Conservation (phyloP, 306 rosid species). For the Fragaria ananassa region DNA sequence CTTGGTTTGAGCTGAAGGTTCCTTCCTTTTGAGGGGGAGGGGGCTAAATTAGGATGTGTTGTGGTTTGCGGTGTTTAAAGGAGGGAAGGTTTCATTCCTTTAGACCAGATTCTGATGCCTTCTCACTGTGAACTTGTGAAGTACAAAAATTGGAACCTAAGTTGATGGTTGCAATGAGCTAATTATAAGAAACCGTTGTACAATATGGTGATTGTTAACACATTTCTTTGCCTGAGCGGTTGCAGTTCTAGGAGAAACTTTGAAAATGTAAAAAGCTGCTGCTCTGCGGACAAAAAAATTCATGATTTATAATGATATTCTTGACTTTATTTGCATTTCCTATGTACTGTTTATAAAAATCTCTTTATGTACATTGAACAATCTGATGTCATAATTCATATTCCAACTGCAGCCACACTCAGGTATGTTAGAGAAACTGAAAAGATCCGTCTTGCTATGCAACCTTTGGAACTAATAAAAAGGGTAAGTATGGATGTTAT, state of each 20-base stretch:
- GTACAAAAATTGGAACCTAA: background rate
- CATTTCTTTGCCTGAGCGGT: background rate
- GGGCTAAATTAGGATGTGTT: slow-evolving; percentile 18
- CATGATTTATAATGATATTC: slow-evolving; percentile 10
- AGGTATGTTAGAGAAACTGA: slow-evolving; percentile 69
- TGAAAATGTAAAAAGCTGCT: background rate
- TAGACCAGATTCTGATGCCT: background rate
- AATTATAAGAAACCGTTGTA: background rate
- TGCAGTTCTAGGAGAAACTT: background rate
- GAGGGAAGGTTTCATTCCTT: background rate
- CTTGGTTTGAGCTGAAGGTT: slow-evolving; percentile 7
- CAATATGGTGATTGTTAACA: background rate
- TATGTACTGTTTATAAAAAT: background rate
- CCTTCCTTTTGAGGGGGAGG: slow-evolving; percentile 1
- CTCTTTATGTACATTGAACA: background rate
- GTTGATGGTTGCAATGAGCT: background rate
- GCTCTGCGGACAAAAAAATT: background rate
- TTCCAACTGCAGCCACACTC: slow-evolving; percentile 61
- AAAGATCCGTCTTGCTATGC: slow-evolving; percentile 85
- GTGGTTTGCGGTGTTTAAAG: slow-evolving; percentile 19
- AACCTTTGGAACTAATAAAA: slow-evolving; percentile 81
- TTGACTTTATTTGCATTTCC: background rate
- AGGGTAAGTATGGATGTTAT: slow-evolving; percentile 57
- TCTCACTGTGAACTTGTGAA: background rate
- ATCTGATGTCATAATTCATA: slow-evolving; percentile 9